Conservation (phyloP, 148 eudicot species). For the Oxyria digyna region DNA sequence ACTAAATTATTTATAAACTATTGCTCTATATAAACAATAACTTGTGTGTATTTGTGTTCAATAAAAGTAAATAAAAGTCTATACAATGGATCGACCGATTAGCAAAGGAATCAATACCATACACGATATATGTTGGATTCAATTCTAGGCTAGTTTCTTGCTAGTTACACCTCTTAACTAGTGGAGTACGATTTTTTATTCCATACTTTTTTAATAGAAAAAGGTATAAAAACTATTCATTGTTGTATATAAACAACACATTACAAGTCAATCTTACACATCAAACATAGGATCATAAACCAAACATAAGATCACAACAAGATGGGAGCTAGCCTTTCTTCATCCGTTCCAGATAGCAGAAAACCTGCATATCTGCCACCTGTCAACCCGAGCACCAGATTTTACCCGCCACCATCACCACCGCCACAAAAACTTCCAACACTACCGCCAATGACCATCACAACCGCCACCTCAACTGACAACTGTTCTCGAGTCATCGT, state of each 20-base stretch:
- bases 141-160: neutral
- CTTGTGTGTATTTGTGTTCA: too few species aligned
- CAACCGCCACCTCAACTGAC: neutral
- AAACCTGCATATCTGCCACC: conserved; percentile 5
- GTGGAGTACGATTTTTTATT: neutral
- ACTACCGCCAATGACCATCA: neutral
- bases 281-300: neutral
- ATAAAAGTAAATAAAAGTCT: neutral
- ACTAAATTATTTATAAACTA: too few species aligned
- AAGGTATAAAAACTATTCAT: neutral
- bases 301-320: neutral
- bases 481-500: conserved; percentile 17
- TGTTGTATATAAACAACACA: neutral
- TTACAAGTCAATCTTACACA: neutral
- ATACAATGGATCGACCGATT: too few species aligned
- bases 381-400: neutral
- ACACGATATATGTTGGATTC: neutral
- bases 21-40: too few species aligned
- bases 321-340: neutral
- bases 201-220: neutral
- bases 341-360: neutral
- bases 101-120: neutral
- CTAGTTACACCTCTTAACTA: neutral
- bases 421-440: neutral
- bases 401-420: neutral